These are phyloP conservation scores for Herpetomonas samuelpessoai DNA, from an alignment of 208 protist species.

Conservation along the genomic window DNA sequence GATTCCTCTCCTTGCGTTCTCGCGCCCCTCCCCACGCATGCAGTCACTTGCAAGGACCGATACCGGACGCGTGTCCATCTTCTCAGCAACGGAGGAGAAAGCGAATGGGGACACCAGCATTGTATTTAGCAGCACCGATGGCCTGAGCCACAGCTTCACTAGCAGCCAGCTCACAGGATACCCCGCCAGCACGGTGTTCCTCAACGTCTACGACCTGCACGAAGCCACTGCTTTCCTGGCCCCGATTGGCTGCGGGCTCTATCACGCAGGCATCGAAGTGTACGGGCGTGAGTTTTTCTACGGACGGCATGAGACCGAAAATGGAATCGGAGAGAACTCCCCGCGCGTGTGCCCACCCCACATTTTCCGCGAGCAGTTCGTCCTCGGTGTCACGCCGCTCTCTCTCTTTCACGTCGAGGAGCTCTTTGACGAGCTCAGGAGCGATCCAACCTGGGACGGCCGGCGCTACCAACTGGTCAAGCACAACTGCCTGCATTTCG, in stretches of 20 bases:
- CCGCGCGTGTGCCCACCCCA: slow-evolving; percentile 53
- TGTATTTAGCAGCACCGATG: too few relatives aligned
- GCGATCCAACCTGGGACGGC: slow-evolving; percentile 35
- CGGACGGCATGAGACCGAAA: slow-evolving; percentile 36
- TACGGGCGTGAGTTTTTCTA: slow-evolving; percentile 68
- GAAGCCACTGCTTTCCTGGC: slow-evolving; percentile 40
- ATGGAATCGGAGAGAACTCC: slow-evolving; percentile 34
- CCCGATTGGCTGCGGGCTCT: slow-evolving; percentile 50
- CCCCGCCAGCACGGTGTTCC: slow-evolving; percentile 43
- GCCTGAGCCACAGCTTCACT: neutral
- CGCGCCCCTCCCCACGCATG: too few relatives aligned
- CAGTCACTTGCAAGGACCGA: too few relatives aligned
- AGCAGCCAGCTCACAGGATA: neutral
- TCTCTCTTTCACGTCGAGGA: slow-evolving; percentile 24
- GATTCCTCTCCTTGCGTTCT: too few relatives aligned
- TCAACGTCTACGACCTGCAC: slow-evolving; percentile 75
- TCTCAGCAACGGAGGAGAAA: too few relatives aligned
- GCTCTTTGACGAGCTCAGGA: slow-evolving; percentile 24
- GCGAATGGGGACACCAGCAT: too few relatives aligned
- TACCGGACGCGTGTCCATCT: too few relatives aligned
- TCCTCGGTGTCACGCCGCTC: slow-evolving; percentile 54
- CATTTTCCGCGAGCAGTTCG: slow-evolving; percentile 69
- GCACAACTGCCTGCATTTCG: slow-evolving; percentile 81
- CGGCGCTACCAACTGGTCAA: slow-evolving; percentile 52
- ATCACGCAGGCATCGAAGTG: slow-evolving; percentile 74